These are phyloP conservation scores for Ceratocystis ficicola DNA, from an alignment of 2,329 filamentous ascomycete species.

Conservation along the genomic window DNA sequence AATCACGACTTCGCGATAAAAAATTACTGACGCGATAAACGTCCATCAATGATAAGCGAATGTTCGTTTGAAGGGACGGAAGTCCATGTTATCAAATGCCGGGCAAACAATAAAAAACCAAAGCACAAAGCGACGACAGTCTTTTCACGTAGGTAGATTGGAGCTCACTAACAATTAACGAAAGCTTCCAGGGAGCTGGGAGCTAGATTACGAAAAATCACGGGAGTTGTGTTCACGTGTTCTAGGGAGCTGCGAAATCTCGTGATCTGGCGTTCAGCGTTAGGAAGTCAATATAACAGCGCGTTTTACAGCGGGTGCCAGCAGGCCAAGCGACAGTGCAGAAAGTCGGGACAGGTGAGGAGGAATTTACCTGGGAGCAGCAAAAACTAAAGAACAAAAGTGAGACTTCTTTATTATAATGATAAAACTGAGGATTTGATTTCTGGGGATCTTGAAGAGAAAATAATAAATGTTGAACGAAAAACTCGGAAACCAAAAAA, in stretches of 20 bases:
- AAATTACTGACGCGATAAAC: conserved; percentile 5
- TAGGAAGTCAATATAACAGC: conserved; percentile 1
- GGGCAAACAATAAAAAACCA: neutral
- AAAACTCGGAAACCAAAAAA: neutral
- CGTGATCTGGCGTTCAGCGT: conserved; percentile 35
- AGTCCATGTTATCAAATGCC: neutral
- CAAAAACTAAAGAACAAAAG: neutral
- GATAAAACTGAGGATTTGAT: conserved; percentile 1
- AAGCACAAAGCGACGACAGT: neutral
- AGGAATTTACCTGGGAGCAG: neutral
- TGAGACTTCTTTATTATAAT: neutral
- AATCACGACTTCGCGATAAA: conserved; percentile 9
- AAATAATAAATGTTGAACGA: neutral
- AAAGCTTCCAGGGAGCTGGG: neutral
- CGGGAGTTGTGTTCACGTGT: conserved; percentile 37
- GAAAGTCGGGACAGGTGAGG: neutral
- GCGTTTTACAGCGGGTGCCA: conserved; percentile 2
- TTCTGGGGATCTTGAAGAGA: neutral
- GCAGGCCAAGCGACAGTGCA: neutral
- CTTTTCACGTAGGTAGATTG: neutral
- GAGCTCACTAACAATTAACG: conserved; percentile 24
- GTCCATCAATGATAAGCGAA: neutral
- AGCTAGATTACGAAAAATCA: conserved; percentile 28
- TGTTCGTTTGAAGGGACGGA: neutral
- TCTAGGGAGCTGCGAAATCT: conserved; percentile 33